A percentile compares a stretch with the other conserved stretches of the same genome.
These are phyloP conservation scores for Euphorbia tirucalli DNA, from an alignment of 345 rosid genomes.

Conservation along the genomic window DNA sequence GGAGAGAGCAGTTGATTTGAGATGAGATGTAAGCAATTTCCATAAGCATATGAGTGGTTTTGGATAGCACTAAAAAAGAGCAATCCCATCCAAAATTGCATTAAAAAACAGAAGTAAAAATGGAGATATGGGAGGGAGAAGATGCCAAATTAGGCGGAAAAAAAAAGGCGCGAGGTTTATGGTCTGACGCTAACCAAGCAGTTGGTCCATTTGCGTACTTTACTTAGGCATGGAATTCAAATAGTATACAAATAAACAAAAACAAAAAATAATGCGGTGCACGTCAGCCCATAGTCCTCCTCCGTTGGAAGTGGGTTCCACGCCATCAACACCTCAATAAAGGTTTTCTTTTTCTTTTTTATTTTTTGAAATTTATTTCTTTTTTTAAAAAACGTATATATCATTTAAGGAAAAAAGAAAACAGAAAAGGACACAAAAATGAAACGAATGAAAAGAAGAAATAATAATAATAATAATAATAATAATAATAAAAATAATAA, in stretches of 20 bases:
- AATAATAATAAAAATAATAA: no score
- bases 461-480: no score
- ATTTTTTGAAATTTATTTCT: no score
- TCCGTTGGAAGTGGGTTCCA: constrained; percentile 74
- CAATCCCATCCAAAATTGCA: no score
- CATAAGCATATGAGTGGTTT: no score
- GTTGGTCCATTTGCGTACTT: constrained; percentile 1
- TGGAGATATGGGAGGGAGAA: no score
- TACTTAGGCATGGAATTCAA: constrained; percentile 2
- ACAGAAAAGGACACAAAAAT: background rate
- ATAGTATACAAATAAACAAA: background rate
- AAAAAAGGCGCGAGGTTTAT: no score
- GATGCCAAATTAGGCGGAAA: background rate
- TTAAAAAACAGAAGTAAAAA: no score
- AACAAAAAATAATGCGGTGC: constrained; percentile 42
- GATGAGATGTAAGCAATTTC: no score
- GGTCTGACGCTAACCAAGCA: constrained; percentile 14
- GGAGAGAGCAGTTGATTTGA: no score
- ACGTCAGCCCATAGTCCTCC: constrained; percentile 57
- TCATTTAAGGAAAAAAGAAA: background rate
- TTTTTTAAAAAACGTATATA: background rate
- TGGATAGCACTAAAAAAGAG: no score
- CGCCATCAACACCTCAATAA: constrained; percentile 34
- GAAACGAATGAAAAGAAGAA: background rate
- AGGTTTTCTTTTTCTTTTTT: background rate